Base-by-base conservation (phyloP, 768 basidiomycete species). In the Boletus subcaerulescens region DNA sequence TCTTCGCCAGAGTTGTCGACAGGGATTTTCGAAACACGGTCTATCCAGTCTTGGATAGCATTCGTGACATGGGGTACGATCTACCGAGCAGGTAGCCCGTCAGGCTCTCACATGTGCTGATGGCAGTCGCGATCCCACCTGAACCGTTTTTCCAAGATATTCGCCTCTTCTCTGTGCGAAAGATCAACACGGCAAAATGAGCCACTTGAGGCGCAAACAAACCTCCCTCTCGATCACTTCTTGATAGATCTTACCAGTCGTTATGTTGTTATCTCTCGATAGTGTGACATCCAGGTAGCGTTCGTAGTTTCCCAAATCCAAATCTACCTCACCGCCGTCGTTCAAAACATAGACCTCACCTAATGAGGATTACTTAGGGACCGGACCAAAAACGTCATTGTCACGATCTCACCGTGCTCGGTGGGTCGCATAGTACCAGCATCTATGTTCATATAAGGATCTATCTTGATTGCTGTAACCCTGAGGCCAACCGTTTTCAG, bases 381-480 rank as follows among this genome's bases (percentile, higher is more conserved):
- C 48, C 7, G 40, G 44, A 36, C 20, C 15, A 41, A 33, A 55
- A 52, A 20, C 29, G 20, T 3, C 42, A 53, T 59, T 40, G 48
- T 33, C 56, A 39, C 44, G 47, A 57, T 59, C 86, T 79, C 70
- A 92, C 95, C 96, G 70, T 99, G 96, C 72, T 99, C 96, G 15
- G 94, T 96, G 14, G 96, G 96, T 47, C 93, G 81, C 96, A 99
- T 99, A 18, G 96, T 98, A 35, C 96, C 96, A 22, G 96, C 96
- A 80, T 99, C 96, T 64, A 99, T 98, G 76, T 99, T 99, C 96
- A 99, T 98, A 65, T 99, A 99, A 14, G 96, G 96, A 71, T 99
- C 96, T 65, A 99, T 98, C 76, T 99, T 99, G 80, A 99, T 98
- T 12, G 96, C 91, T 9, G 96, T 99, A 63, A 98, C 96, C 76